Evolutionary conservation across 148 eudicot species (phyloP), one percentile per base, ranked within the genome.

Genomic region (Tetragonia tetragonoides): DNA sequence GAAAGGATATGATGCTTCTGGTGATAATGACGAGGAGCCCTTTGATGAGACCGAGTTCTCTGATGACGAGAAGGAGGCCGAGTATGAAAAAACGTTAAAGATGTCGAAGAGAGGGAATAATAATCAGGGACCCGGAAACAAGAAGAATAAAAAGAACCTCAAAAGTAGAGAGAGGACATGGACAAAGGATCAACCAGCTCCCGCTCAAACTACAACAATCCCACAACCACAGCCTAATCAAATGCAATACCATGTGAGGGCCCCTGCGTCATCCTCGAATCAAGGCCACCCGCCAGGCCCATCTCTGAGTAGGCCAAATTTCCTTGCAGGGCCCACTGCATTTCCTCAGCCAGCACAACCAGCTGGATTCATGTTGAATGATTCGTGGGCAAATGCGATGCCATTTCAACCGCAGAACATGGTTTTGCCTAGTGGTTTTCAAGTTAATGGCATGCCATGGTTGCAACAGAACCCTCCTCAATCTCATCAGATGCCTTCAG

Each of bases 1-100:
- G 80, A 95, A 95, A 90, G 97, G 97, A 39, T 95, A 93, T 41
- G 99, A 95, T 87, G 99, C 97, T 59, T 95, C 99, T 39, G 95
- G 95, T 77, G 91, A 89, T 44, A 80, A 95, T 65, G 99, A 95
- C 75, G 99, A 95, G 86, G 97, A 93, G 86, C 51, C 88, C 24
- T 77, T 77, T 0, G 94, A 93, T 5, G 92, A 90, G 67, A 57
- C 69, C 10, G 97, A 95, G 80, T 93, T 95, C 79, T 93, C 99
- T 40, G 99, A 95, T 81, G 97, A 95, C 62, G 97, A 93, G 83
- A 85, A 91, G 72, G 99, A 95, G 86, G 97, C 93, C 5, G 97
- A 93, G 84, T 91, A 85, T 82, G 87, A 47, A 83, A 90, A 80
- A 81, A 83, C 81, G 91, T 75, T 84, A 28, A 93, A 89, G 70